phyloP scores from a whole-genome alignment of 2,329 filamentous ascomycete genomes.

The Ascochyta pisi region DNA sequence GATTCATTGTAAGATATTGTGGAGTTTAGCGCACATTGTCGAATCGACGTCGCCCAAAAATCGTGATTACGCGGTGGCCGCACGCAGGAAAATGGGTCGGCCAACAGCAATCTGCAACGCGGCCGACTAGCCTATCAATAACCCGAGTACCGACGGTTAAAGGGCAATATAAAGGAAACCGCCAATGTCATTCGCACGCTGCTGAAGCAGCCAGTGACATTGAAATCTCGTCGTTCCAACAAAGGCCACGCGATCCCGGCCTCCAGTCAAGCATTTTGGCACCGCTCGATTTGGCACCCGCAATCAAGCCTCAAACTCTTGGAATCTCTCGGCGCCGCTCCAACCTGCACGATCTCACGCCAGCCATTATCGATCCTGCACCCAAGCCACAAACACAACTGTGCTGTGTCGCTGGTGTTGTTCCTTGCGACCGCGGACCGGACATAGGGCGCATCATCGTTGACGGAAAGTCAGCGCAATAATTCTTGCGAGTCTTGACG shows the following conservation, averaged over 20 bases:
- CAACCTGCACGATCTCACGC: slow-evolving; percentile 7
- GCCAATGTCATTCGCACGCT: slow-evolving; percentile 8
- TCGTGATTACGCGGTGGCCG: slow-evolving; percentile 6
- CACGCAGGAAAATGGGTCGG: slow-evolving; percentile 3
- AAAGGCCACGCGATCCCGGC: neutral
- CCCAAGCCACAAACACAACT: slow-evolving; percentile 9
- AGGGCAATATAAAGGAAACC: slow-evolving; percentile 16
- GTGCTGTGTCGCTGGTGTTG: neutral
- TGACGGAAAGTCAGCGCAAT: slow-evolving; percentile 12
- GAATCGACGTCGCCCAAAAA: neutral
- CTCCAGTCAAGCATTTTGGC: slow-evolving; percentile 15
- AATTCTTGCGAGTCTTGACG: slow-evolving; percentile 15
- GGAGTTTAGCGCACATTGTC: slow-evolving; percentile 1
- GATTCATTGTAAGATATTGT: slow-evolving; percentile 1
- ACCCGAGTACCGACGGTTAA: slow-evolving; percentile 18
- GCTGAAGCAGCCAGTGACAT: slow-evolving; percentile 11
- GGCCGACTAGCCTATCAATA: slow-evolving; percentile 5
- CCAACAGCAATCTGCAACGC: slow-evolving; percentile 2
- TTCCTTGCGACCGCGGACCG: slow-evolving; percentile 7
- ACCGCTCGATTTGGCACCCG: slow-evolving; percentile 8
- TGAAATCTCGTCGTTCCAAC: neutral
- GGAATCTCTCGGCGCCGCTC: slow-evolving; percentile 7
- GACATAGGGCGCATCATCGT: neutral
- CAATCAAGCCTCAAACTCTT: slow-evolving; percentile 6
- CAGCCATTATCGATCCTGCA: neutral